Base-by-base conservation (phyloP, 352 stramenopile species). In the Phytophthora macrochlamydospora region DNA sequence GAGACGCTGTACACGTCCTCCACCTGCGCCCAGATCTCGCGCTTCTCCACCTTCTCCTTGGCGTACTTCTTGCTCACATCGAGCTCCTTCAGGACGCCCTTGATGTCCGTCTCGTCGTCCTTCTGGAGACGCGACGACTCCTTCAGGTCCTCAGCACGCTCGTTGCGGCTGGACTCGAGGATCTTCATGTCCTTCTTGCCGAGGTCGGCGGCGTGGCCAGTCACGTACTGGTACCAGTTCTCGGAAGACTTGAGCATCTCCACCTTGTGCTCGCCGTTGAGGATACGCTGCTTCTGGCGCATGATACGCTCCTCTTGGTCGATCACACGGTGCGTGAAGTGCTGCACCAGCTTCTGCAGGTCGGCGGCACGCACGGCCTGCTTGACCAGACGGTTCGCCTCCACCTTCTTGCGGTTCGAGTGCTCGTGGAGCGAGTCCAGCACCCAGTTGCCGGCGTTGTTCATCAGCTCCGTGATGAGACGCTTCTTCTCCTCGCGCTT, bases 161-260 rank as follows among this genome's bases (percentile, higher is more conserved):
- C 83, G 30, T 73, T 80, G 50, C 82, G 85, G 37, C 84, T 78
- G 4, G 65, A 46, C 50, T 95, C 88, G 32, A 95, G 76, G 52
- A 91, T 71, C 73, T 94, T 93, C 70, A 78, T 76, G 73, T 95
- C 88, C 75, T 95, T 93, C 76, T 93, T 93, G 59, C 87, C 81
- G 40, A 88, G 69, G 73, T 95, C 84, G 4, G 73, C 71, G 6
- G 76, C 75, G 72, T 93, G 81, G 32, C 86, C 80, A 44, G 85
- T 95, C 14, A 94, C 88, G 71, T 94, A 94, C 69, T 94, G 80
- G 72, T 90, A 95, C 88, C 88, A 95, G 76, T 93, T 94, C 73
- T 95, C 88, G 2, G 81, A 91, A 6, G 81, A 91, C 79, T 95
- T 95, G 62, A 95, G 88, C 88, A 95, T 95, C 73, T 95, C 85